phyloP scores from a whole-genome alignment of 495 filamentous ascomycete genomes.

The Aspergillus affinis region DNA sequence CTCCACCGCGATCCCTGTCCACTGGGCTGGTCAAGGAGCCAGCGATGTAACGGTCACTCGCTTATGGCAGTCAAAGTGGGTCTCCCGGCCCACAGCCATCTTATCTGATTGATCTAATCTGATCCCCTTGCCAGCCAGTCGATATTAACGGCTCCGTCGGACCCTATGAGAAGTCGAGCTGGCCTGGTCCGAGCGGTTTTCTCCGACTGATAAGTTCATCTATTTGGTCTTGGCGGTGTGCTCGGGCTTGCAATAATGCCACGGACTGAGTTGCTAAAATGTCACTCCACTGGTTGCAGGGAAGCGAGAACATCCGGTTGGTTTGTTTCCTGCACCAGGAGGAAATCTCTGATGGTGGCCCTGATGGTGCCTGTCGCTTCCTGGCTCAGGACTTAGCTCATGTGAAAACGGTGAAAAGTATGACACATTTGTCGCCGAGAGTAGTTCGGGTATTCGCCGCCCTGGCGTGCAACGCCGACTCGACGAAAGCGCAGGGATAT shows the following conservation, averaged over 20 bases:
- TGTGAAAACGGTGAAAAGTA: constrained; percentile 3
- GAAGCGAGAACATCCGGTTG: constrained; percentile 3
- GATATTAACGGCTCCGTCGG: neutral
- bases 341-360: neutral
- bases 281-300: constrained; percentile 4
- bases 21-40: neutral
- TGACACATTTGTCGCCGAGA: constrained; percentile 3
- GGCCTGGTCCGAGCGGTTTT: neutral
- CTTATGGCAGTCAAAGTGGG: neutral
- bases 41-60: constrained; percentile 2
- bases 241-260: neutral
- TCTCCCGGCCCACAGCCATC: constrained; percentile 15
- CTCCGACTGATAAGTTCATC: constrained; percentile 16
- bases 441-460: neutral
- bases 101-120: constrained; percentile 21
- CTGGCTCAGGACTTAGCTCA: constrained; percentile 5
- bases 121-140: constrained; percentile 5
- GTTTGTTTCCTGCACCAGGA: neutral
- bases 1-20: neutral
- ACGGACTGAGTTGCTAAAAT: neutral
- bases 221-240: constrained; percentile 15
- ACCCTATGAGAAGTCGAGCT: neutral
- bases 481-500: neutral
- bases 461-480: neutral
- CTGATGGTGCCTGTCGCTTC: constrained; percentile 4